Conservation (phyloP, 164 flowering plant species). For the Echeveria elegans region DNA sequence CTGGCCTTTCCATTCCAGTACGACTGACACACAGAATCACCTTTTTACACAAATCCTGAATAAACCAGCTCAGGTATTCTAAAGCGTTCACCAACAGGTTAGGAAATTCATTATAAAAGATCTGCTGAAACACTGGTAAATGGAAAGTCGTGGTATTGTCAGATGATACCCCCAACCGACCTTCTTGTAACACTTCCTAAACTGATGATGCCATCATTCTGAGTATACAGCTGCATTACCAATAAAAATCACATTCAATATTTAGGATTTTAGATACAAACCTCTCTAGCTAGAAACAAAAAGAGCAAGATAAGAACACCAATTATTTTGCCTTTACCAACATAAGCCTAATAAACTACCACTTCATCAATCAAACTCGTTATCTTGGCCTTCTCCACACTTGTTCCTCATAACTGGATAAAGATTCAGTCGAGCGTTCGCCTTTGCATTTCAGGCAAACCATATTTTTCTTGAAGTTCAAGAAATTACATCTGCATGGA, state of each 20-base stretch:
- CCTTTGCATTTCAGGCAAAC: slow-evolving; percentile 55
- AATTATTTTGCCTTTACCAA: background rate
- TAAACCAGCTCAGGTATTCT: too few relatives aligned
- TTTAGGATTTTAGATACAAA: background rate
- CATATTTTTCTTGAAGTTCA: slow-evolving; percentile 53
- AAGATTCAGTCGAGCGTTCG: slow-evolving; percentile 35
- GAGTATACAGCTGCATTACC: background rate
- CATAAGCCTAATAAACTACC: background rate
- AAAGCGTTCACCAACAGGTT: too few relatives aligned
- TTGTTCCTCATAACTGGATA: slow-evolving; percentile 30
- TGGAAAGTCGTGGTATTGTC: background rate
- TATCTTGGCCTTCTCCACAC: slow-evolving; percentile 25
- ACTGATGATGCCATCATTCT: background rate
- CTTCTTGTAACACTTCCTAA: background rate
- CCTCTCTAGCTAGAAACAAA: too few relatives aligned
- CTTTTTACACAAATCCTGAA: too few relatives aligned
- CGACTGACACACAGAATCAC: too few relatives aligned
- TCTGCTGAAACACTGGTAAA: too few relatives aligned
- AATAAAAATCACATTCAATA: background rate
- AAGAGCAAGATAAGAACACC: background rate
- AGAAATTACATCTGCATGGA: slow-evolving; percentile 61
- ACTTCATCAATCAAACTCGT: background rate
- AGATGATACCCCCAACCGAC: background rate
- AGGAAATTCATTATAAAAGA: too few relatives aligned
- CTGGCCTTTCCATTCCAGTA: too few relatives aligned